Evolutionary conservation across 495 filamentous ascomycete species (phyloP).

Genomic region (Endocarpon pusillum): DNA sequence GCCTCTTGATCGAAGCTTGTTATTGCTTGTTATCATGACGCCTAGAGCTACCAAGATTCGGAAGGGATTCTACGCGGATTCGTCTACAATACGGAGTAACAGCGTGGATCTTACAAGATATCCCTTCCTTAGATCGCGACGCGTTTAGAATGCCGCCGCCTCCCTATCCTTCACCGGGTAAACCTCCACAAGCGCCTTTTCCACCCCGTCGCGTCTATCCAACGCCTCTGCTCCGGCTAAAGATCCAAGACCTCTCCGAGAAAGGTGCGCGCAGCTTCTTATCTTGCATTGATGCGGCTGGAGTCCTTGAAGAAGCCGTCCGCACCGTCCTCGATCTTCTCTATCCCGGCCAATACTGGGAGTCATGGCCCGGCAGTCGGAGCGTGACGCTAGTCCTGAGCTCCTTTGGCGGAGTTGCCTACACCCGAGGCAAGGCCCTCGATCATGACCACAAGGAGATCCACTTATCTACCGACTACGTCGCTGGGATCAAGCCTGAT

Average conservation of each 20-base stretch:
- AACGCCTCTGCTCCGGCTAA: conserved; percentile 36
- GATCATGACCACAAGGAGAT: conserved; percentile 92
- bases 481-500: conserved; percentile 29
- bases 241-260: conserved; percentile 52
- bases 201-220: too few relatives aligned
- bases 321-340: conserved; percentile 44
- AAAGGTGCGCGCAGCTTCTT: conserved; percentile 47
- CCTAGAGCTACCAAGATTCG: too few relatives aligned
- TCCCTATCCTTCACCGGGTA: too few relatives aligned
- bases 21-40: too few relatives aligned
- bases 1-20: too few relatives aligned
- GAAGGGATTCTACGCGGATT: too few relatives aligned
- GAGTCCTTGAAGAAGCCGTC: conserved; percentile 43
- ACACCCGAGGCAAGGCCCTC: conserved; percentile 68
- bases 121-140: too few relatives aligned
- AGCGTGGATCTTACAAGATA: too few relatives aligned
- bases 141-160: too few relatives aligned
- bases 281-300: conserved; percentile 33
- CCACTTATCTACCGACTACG: conserved; percentile 68
- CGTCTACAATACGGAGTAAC: too few relatives aligned
- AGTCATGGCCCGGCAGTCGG: conserved; percentile 33
- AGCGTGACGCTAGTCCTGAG: conserved; percentile 81
- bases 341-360: conserved; percentile 33
- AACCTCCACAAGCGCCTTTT: too few relatives aligned
- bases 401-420: conserved; percentile 66